These are phyloP conservation scores for Akanthomyces uredinophilus DNA, from an alignment of 2,329 filamentous ascomycete genomes.

Conservation along the genomic window DNA sequence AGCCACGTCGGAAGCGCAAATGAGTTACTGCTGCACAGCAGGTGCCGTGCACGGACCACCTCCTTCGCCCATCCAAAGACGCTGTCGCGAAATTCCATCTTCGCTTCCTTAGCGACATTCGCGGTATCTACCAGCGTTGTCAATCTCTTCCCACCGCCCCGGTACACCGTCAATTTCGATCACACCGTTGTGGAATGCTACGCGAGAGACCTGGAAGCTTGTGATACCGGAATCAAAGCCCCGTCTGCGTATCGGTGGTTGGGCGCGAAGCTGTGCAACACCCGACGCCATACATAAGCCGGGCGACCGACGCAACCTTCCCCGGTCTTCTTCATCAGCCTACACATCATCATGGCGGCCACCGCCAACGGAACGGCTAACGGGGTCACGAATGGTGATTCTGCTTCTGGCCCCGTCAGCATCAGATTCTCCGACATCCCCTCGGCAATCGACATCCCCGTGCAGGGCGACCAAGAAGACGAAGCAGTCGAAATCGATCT, in stretches of 20 bases:
- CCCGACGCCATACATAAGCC: not conserved
- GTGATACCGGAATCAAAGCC: not conserved
- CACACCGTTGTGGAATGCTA: not conserved
- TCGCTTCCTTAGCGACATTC: conserved; percentile 6
- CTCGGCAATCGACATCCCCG: conserved; percentile 60
- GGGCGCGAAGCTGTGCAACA: conserved; percentile 10
- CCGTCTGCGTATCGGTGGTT: not conserved
- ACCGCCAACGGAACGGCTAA: conserved; percentile 40
- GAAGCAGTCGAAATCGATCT: conserved; percentile 89
- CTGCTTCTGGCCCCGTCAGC: conserved; percentile 36
- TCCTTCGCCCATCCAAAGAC: not conserved
- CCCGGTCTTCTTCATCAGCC: not conserved
- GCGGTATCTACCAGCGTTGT: conserved; percentile 3
- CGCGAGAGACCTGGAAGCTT: not conserved
- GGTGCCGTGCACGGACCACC: conserved; percentile 15
- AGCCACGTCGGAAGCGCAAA: not conserved
- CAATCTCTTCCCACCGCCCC: not conserved
- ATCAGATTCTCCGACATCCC: conserved; percentile 62
- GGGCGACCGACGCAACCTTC: not conserved
- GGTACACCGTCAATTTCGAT: conserved; percentile 2
- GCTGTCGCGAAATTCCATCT: conserved; percentile 15
- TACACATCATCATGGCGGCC: conserved; percentile 33
- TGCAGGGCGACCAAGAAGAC: conserved; percentile 59
- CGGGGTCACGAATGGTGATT: conserved; percentile 37
- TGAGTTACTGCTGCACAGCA: not conserved